Evolutionary conservation across 2,329 filamentous ascomycete genomes (phyloP).

Genomic region (Colletotrichum trifolii): DNA sequence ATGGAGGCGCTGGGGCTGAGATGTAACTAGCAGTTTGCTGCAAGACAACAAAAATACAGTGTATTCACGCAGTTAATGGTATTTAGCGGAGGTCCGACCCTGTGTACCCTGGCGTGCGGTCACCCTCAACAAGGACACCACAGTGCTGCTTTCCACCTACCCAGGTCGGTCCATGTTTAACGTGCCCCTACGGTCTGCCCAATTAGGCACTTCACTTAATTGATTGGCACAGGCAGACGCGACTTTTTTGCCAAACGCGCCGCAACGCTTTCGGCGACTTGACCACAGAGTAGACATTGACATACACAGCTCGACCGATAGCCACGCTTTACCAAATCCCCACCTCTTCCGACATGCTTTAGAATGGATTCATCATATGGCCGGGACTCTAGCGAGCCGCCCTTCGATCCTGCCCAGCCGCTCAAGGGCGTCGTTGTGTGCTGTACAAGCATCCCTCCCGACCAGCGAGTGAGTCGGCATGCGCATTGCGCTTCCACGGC

Average conservation of each 20-base stretch:
- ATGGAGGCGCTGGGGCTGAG: too few species aligned
- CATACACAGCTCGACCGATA: too few species aligned
- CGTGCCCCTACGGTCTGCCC: too few species aligned
- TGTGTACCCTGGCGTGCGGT: too few species aligned
- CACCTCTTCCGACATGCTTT: conserved; percentile 24
- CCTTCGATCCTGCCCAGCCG: conserved; percentile 69
- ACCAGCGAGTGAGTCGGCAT: conserved; percentile 73
- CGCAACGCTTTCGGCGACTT: not conserved
- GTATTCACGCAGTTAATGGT: too few species aligned
- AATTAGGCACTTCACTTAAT: conserved; percentile 11
- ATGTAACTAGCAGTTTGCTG: too few species aligned
- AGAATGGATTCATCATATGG: conserved; percentile 25
- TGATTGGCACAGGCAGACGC: conserved; percentile 35
- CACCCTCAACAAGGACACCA: too few species aligned
- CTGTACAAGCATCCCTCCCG: conserved; percentile 85
- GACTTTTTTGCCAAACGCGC: conserved; percentile 34
- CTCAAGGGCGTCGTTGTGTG: conserved; percentile 82
- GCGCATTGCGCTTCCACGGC: too few species aligned
- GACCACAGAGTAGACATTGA: not conserved
- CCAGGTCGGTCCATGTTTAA: too few species aligned
- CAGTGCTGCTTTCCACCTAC: too few species aligned
- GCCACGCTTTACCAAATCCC: not conserved
- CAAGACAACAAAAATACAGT: too few species aligned
- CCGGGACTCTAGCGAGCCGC: conserved; percentile 39
- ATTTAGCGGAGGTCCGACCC: too few species aligned